phyloP scores from a whole-genome alignment of 148 eudicot species.

The Limonium bicolor region DNA sequence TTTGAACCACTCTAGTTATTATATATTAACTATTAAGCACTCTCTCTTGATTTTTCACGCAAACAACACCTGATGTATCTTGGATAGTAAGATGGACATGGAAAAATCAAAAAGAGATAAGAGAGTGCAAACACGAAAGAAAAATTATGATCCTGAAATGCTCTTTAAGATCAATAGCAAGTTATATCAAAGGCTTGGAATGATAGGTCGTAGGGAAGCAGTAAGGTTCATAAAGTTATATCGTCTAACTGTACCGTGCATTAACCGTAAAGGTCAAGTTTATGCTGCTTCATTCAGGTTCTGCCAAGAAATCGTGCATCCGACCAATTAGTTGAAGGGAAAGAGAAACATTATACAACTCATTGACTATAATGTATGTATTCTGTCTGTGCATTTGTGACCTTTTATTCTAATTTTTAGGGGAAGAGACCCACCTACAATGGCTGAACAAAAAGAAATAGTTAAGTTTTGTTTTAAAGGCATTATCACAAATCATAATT shows the following conservation, averaged over 20 bases:
- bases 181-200: slow-evolving; percentile 95
- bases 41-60: too few relatives aligned
- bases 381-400: too few relatives aligned
- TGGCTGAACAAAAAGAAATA: too few relatives aligned
- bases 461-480: too few relatives aligned
- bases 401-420: too few relatives aligned
- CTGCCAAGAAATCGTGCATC: slow-evolving; percentile 85
- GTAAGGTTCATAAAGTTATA: slow-evolving; percentile 97
- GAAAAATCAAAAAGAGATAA: slow-evolving; percentile 32
- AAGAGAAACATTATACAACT: slow-evolving; percentile 84
- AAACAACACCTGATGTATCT: too few relatives aligned
- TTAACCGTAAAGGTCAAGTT: slow-evolving; percentile 93
- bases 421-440: too few relatives aligned
- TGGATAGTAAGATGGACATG: too few relatives aligned
- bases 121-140: slow-evolving; percentile 32
- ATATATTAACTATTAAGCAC: too few relatives aligned
- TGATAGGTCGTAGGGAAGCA: slow-evolving; percentile 98
- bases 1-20: too few relatives aligned
- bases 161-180: slow-evolving; percentile 94
- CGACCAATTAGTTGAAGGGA: slow-evolving; percentile 78
- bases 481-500: too few relatives aligned
- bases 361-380: slow-evolving; percentile 85
- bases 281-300: slow-evolving; percentile 90
- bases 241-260: slow-evolving; percentile 81
- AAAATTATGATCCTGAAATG: slow-evolving; percentile 69